These are phyloP conservation scores for Trichoderma koningiopsis DNA, from an alignment of 2,329 filamentous ascomycete species.

Conservation along the genomic window DNA sequence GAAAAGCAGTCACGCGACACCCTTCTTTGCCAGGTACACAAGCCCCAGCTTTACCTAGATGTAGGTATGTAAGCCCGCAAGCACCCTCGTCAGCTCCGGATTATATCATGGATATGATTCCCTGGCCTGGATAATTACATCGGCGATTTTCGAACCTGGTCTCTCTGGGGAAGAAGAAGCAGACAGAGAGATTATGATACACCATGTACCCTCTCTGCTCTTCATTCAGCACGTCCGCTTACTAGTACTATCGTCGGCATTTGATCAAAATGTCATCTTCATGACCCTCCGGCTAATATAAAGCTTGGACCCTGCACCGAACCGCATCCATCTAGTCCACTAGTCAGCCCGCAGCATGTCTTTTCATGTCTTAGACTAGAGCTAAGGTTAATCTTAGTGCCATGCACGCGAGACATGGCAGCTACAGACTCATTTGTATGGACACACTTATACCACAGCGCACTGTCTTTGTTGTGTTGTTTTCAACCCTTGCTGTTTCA, in stretches of 20 bases:
- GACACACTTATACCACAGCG: not conserved
- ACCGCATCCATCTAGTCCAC: not conserved
- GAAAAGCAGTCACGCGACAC: not conserved
- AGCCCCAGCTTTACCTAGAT: too few relatives aligned
- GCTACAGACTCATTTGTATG: not conserved
- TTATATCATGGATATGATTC: not conserved
- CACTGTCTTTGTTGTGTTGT: not conserved
- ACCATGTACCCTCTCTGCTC: not conserved
- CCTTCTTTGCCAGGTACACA: not conserved
- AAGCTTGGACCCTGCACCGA: not conserved
- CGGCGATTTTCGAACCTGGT: not conserved
- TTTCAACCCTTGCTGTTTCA: too few relatives aligned
- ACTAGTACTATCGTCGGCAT: not conserved
- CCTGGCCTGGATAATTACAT: not conserved
- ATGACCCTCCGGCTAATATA: not conserved
- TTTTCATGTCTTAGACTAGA: not conserved
- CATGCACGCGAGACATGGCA: not conserved
- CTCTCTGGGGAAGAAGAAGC: not conserved
- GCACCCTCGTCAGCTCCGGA: not conserved
- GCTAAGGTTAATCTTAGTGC: not conserved
- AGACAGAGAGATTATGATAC: too few relatives aligned
- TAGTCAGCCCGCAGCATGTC: not conserved
- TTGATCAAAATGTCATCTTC: not conserved
- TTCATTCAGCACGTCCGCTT: not conserved
- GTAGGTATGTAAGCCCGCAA: not conserved